Conservation (phyloP, 2,329 filamentous ascomycete species). For the Alternaria novae-zelandiae region DNA sequence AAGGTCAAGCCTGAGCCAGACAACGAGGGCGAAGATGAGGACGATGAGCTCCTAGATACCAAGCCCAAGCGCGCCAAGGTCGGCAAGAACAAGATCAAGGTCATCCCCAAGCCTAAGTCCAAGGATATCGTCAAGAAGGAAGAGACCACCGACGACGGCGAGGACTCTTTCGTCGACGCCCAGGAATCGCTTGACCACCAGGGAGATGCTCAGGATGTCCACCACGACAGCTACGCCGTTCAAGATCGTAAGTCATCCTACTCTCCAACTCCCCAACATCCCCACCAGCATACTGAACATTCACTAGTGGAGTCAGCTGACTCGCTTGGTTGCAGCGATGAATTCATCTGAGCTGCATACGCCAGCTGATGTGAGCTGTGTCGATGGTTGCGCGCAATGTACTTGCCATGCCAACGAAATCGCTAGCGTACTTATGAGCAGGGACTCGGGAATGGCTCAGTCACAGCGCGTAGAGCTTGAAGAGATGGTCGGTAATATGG, state of each 20-base stretch:
- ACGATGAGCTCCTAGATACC: not conserved
- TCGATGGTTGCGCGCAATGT: conserved; percentile 4
- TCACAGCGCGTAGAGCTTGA: conserved; percentile 7
- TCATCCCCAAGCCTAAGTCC: conserved; percentile 3
- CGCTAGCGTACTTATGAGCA: conserved; percentile 14
- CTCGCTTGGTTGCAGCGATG: not conserved
- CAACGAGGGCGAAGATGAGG: not conserved
- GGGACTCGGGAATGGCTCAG: conserved; percentile 17
- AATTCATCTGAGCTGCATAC: not conserved
- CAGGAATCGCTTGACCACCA: not conserved
- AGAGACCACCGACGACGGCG: not conserved
- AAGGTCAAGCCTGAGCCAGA: not conserved
- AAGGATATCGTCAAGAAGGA: not conserved
- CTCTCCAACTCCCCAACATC: not conserved
- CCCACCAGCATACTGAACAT: not conserved
- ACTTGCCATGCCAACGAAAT: conserved; percentile 10
- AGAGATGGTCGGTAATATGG: not conserved
- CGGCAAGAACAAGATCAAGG: not conserved
- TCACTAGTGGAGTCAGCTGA: not conserved
- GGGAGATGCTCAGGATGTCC: not conserved
- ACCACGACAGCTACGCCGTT: not conserved
- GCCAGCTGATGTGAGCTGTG: not conserved
- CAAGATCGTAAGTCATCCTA: not conserved
- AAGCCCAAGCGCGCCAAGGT: conserved; percentile 13
- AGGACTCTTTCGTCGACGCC: conserved; percentile 11